phyloP scores from a whole-genome alignment of 768 basidiomycete species.

The Trametes punicea region DNA sequence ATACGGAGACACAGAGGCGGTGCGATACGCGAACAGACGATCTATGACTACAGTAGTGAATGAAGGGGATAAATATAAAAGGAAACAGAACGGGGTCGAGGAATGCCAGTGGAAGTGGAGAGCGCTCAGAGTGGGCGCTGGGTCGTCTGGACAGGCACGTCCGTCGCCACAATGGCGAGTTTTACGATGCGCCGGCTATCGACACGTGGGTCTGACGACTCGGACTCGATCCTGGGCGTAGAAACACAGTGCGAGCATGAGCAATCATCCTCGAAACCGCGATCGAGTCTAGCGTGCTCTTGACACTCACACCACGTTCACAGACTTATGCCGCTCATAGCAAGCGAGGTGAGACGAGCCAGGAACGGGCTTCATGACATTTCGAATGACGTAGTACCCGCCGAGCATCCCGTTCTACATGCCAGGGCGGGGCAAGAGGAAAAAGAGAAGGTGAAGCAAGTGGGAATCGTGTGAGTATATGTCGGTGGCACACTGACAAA shows the following conservation, averaged over 20 bases:
- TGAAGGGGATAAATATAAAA: background rate
- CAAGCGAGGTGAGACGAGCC: conserved; percentile 33
- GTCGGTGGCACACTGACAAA: background rate
- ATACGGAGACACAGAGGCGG: background rate
- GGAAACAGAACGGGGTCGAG: background rate
- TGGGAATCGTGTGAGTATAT: background rate
- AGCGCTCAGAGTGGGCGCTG: conserved; percentile 5
- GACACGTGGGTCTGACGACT: conserved; percentile 30
- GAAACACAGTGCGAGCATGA: background rate
- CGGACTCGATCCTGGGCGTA: conserved; percentile 40
- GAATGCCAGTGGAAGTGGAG: background rate
- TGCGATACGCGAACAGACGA: background rate
- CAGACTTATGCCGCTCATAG: conserved; percentile 49
- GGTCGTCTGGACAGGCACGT: conserved; percentile 27
- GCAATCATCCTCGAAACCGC: background rate
- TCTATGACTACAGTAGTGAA: conserved; percentile 1
- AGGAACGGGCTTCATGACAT: conserved; percentile 40
- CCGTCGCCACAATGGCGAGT: conserved; percentile 48
- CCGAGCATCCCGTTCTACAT: conserved; percentile 46
- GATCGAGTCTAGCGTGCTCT: background rate
- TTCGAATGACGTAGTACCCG: conserved; percentile 49
- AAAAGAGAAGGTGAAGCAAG: conserved; percentile 10
- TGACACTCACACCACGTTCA: conserved; percentile 45
- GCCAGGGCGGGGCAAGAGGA: background rate
- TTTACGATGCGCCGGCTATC: conserved; percentile 50